A percentile compares a stretch with the other conserved stretches of the same genome.
Conservation (phyloP, 352 stramenopile genomes). For the Phytophthora hibernalis region DNA sequence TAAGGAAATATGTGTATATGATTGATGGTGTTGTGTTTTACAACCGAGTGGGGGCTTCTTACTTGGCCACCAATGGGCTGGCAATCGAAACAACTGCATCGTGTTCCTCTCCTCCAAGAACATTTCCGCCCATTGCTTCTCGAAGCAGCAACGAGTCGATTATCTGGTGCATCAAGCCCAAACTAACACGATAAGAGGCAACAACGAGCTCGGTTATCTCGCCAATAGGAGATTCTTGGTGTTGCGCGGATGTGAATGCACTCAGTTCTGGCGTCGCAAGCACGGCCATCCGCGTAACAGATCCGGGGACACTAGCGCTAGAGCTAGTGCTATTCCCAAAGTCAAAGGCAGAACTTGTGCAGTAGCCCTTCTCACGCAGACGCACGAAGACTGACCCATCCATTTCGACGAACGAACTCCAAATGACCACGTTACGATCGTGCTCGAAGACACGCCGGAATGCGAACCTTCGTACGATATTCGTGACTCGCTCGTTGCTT, state of each 20-base stretch:
- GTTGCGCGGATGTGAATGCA: constrained; percentile 5
- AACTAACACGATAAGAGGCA: constrained; percentile 43
- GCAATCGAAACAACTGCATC: background rate
- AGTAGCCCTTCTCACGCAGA: constrained; percentile 47
- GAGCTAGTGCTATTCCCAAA: constrained; percentile 2
- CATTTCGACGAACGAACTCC: constrained; percentile 44
- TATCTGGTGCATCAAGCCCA: constrained; percentile 52
- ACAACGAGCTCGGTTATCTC: constrained; percentile 65
- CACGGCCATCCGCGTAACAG: constrained; percentile 26
- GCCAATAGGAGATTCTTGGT: constrained; percentile 40
- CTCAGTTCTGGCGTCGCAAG: constrained; percentile 38
- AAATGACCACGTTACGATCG: constrained; percentile 31
- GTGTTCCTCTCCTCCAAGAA: background rate
- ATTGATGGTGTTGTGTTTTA: background rate
- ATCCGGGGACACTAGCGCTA: constrained; percentile 18
- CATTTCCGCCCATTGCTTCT: constrained; percentile 36
- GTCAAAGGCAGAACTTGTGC: constrained; percentile 12
- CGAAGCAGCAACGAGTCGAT: constrained; percentile 49
- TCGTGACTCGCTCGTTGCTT: constrained; percentile 18
- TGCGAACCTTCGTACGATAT: constrained; percentile 33
- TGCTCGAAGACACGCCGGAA: constrained; percentile 36
- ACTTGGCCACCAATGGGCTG: background rate
- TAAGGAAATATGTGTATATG: background rate
- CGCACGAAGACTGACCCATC: constrained; percentile 45
- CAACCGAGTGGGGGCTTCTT: background rate